Percentiles rank a stretch among this genome's conserved stretches.
phyloP scores from a whole-genome alignment of 2,329 filamentous ascomycete genomes.

The Chrysosporium queenslandicum region DNA sequence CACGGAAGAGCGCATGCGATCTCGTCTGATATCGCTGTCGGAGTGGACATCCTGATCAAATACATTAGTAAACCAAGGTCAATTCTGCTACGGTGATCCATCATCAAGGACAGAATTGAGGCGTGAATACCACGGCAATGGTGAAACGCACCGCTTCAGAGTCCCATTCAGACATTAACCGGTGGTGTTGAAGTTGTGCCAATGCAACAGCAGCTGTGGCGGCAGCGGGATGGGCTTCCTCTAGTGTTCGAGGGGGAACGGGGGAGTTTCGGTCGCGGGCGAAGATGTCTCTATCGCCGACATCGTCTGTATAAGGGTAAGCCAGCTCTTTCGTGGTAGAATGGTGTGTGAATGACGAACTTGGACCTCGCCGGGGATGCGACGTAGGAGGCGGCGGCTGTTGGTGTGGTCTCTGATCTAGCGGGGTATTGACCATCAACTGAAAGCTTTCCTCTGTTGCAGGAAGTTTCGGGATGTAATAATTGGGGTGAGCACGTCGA shows the following conservation, averaged over 20 bases:
- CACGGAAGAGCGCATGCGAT: slow-evolving; percentile 54
- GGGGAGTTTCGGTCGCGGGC: slow-evolving; percentile 58
- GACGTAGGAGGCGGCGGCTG: slow-evolving; percentile 25
- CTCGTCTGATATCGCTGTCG: slow-evolving; percentile 56
- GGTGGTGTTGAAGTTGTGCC: slow-evolving; percentile 72
- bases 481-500: slow-evolving; percentile 86
- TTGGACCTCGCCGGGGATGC: slow-evolving; percentile 14
- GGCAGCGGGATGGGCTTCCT: slow-evolving; percentile 55
- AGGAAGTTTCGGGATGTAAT: slow-evolving; percentile 95
- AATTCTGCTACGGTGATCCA: slow-evolving; percentile 14
- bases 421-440: slow-evolving; percentile 88
- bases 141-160: slow-evolving; percentile 56
- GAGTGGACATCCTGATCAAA: slow-evolving; percentile 57
- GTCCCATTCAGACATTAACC: slow-evolving; percentile 66
- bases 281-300: slow-evolving; percentile 56
- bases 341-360: slow-evolving; percentile 4
- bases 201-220: slow-evolving; percentile 76
- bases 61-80: slow-evolving; percentile 7
- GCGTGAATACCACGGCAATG: slow-evolving; percentile 14
- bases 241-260: slow-evolving; percentile 57
- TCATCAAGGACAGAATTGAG: slow-evolving; percentile 18
- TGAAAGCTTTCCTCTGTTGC: slow-evolving; percentile 96
- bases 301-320: slow-evolving; percentile 38
- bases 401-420: slow-evolving; percentile 56
- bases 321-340: not conserved